Percentiles rank a stretch among this genome's conserved stretches.
These are phyloP conservation scores for Euryodendron excelsum DNA, from an alignment of 148 eudicot species.

Conservation along the genomic window DNA sequence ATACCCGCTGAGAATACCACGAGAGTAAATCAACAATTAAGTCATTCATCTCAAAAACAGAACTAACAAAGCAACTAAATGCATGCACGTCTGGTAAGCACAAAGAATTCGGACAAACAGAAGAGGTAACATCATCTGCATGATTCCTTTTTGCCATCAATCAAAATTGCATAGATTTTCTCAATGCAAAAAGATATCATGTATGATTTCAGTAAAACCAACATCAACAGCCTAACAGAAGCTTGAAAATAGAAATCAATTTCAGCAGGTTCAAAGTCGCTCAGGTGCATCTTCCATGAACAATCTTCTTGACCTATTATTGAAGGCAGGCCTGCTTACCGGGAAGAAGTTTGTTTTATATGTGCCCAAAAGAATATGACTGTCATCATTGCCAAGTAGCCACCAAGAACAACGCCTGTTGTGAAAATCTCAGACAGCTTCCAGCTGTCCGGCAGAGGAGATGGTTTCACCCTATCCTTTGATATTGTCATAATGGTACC, in stretches of 20 bases:
- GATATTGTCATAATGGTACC: conserved; percentile 99
- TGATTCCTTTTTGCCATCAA: neutral
- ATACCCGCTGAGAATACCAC: conserved; percentile 46
- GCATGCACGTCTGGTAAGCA: neutral
- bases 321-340: conserved; percentile 33
- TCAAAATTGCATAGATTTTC: neutral
- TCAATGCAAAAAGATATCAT: neutral
- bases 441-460: conserved; percentile 99
- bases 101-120: conserved; percentile 1
- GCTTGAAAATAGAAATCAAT: neutral
- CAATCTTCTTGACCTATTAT: neutral
- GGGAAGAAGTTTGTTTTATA: conserved; percentile 95
- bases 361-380: conserved; percentile 98
- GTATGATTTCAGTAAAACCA: neutral
- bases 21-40: neutral
- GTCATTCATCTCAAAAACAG: neutral
- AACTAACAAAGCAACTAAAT: neutral
- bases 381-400: conserved; percentile 96
- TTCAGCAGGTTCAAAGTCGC: neutral
- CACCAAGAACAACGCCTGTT: conserved; percentile 86
- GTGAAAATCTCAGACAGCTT: conserved; percentile 91
- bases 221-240: neutral
- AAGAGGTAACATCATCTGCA: neutral
- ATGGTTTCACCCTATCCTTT: conserved; percentile 97
- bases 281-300: neutral